Percentiles rank a stretch among this genome's conserved stretches.
phyloP scores from a whole-genome alignment of 2,329 filamentous ascomycete genomes.

The Fusarium algeriense region DNA sequence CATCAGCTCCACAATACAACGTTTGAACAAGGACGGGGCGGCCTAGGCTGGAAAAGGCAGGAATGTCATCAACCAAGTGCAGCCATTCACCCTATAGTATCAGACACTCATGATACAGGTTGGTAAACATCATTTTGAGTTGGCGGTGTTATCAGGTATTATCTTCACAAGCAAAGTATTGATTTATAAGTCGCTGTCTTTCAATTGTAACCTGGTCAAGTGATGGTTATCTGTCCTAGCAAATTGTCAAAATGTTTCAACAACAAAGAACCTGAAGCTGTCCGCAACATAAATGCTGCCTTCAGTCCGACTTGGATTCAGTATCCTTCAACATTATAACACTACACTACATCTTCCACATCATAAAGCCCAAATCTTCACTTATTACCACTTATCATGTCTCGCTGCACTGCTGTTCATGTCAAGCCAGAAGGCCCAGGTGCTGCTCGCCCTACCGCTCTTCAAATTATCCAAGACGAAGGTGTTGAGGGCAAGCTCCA shows the following conservation, averaged over 20 bases:
- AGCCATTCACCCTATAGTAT: background rate
- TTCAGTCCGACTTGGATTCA: too few relatives aligned
- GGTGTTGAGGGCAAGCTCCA: slow-evolving; percentile 47
- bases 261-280: too few relatives aligned
- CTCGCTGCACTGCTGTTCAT: slow-evolving; percentile 11
- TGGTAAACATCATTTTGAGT: too few relatives aligned
- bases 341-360: too few relatives aligned
- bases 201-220: fast-evolving
- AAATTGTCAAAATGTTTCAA: too few relatives aligned
- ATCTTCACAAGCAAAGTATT: fast-evolving
- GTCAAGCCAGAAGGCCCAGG: slow-evolving; percentile 28
- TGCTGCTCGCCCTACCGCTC: slow-evolving; percentile 55
- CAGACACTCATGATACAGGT: fast-evolving
- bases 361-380: too few relatives aligned
- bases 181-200: background rate
- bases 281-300: too few relatives aligned
- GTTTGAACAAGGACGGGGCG: fast-evolving
- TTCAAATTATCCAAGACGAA: slow-evolving; percentile 55
- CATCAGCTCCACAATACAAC: background rate
- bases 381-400: background rate
- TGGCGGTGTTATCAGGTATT: fast-evolving
- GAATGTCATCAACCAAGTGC: background rate
- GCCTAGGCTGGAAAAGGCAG: background rate
- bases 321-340: too few relatives aligned
- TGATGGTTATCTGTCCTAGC: background rate